Evolutionary conservation across 2,329 filamentous ascomycete genomes (phyloP).

Genomic region (Cladosporium sp.): DNA sequence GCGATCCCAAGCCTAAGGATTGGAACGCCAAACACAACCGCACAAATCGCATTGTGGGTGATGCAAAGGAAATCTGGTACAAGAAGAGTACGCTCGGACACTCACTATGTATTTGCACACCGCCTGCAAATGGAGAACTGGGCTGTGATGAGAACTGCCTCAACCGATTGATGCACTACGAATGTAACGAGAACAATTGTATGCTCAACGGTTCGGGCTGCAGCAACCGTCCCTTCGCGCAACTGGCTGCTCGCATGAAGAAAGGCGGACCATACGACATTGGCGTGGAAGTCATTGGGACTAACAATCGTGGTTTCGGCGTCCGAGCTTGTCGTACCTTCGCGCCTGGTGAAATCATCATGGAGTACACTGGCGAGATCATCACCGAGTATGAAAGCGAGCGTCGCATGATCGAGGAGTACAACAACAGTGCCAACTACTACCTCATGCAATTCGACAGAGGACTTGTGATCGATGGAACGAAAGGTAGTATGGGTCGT

Average conservation of each 20-base stretch:
- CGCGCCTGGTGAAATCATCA: conserved; percentile 86
- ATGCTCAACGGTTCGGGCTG: conserved; percentile 69
- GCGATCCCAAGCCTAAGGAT: conserved; percentile 86
- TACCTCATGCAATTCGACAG: conserved; percentile 99
- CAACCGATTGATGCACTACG: conserved; percentile 95
- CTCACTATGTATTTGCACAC: conserved; percentile 65
- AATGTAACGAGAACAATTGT: conserved; percentile 90
- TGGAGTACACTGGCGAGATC: conserved; percentile 97
- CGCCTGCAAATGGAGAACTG: conserved; percentile 42
- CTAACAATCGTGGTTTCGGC: conserved; percentile 79
- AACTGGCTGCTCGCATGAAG: conserved; percentile 69
- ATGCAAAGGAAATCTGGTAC: conserved; percentile 33
- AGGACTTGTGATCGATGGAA: conserved; percentile 97
- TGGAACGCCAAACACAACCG: conserved; percentile 81
- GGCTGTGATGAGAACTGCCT: conserved; percentile 88
- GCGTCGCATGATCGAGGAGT: conserved; percentile 84
- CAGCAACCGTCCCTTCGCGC: conserved; percentile 82
- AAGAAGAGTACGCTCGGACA: conserved; percentile 22
- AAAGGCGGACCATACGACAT: conserved; percentile 79
- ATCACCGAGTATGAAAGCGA: conserved; percentile 94
- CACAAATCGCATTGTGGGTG: conserved; percentile 67
- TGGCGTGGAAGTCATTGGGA: conserved; percentile 93
- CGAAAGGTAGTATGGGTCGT: conserved; percentile 88
- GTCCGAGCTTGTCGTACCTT: conserved; percentile 89
- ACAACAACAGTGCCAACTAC: conserved; percentile 95